Percentiles rank a stretch among this genome's conserved stretches.
Conservation (phyloP, 768 basidiomycete species). For the Lentinula sp. region DNA sequence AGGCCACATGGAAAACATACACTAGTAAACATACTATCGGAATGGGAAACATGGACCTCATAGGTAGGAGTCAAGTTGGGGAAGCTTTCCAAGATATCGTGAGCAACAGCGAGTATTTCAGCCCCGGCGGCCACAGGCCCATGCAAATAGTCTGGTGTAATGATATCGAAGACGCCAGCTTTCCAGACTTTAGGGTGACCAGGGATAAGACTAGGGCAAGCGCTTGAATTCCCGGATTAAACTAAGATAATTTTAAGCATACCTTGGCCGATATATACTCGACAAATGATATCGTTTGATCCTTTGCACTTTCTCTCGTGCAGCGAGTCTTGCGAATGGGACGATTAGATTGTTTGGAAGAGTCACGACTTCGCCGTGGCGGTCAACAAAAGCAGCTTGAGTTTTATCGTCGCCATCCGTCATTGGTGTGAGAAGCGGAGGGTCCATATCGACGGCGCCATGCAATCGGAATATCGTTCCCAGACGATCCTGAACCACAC, state of each 20-base stretch:
- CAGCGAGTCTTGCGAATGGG: constrained; percentile 82
- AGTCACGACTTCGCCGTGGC: constrained; percentile 69
- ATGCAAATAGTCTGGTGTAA: constrained; percentile 61
- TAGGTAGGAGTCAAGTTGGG: constrained; percentile 63
- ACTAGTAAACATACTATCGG: constrained; percentile 45
- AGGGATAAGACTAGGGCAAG: constrained; percentile 43
- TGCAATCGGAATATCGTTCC: constrained; percentile 79
- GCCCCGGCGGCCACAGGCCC: constrained; percentile 68
- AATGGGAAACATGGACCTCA: constrained; percentile 77
- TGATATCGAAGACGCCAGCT: constrained; percentile 79
- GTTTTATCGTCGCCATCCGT: constrained; percentile 52
- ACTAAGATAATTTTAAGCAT: constrained; percentile 9
- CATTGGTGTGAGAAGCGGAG: constrained; percentile 71
- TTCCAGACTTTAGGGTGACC: constrained; percentile 73
- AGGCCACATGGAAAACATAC: background rate
- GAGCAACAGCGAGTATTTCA: constrained; percentile 66
- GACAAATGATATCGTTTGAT: constrained; percentile 83
- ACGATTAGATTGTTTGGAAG: constrained; percentile 69
- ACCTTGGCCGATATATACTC: constrained; percentile 69
- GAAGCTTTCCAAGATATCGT: constrained; percentile 64
- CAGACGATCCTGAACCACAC: constrained; percentile 72
- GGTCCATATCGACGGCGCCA: constrained; percentile 84
- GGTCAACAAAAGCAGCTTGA: constrained; percentile 73
- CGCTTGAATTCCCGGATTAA: background rate
- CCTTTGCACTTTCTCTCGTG: constrained; percentile 52